Evolutionary conservation across 2,329 filamentous ascomycete genomes (phyloP).

Genomic region (Tympanopsis confertula): DNA sequence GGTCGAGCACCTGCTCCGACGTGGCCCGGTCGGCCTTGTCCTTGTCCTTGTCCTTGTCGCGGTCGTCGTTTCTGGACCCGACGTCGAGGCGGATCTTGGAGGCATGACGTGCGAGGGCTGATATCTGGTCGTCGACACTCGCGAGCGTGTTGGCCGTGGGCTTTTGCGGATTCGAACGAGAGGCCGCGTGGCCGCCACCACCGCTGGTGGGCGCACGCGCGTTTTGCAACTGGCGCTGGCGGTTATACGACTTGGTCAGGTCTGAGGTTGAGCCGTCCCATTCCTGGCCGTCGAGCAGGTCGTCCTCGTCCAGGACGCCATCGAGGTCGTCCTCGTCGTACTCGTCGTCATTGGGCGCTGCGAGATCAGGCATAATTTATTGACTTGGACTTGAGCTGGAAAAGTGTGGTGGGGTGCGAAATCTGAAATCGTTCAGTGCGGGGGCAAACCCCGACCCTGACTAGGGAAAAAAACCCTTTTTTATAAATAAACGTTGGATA

Average conservation of each 20-base stretch:
- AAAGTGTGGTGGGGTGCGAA: too few relatives aligned
- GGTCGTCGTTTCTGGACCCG: conserved; percentile 32
- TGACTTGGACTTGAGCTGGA: too few relatives aligned
- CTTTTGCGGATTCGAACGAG: conserved; percentile 67
- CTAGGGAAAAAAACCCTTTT: too few relatives aligned
- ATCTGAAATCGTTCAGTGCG: too few relatives aligned
- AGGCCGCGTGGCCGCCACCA: conserved; percentile 34
- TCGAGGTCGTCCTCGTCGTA: conserved; percentile 32
- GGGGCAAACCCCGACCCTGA: too few relatives aligned
- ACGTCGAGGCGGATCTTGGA: conserved; percentile 72
- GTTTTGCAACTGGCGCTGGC: conserved; percentile 59
- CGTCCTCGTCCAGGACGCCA: conserved; percentile 51
- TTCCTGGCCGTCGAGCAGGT: conserved; percentile 39
- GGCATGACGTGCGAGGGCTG: conserved; percentile 70
- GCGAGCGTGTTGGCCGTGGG: conserved; percentile 69
- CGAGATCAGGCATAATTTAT: too few relatives aligned
- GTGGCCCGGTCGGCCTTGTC: conserved; percentile 91
- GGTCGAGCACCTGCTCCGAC: conserved; percentile 87
- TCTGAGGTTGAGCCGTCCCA: conserved; percentile 50
- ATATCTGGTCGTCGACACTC: conserved; percentile 77
- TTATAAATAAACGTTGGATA: too few relatives aligned
- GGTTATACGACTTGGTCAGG: conserved; percentile 79
- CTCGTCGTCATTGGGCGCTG: conserved; percentile 26
- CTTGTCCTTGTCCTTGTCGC: conserved; percentile 46
- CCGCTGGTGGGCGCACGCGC: conserved; percentile 18